Base-by-base conservation (phyloP, 2,329 filamentous ascomycete species). In the Exophiala mesophila region DNA sequence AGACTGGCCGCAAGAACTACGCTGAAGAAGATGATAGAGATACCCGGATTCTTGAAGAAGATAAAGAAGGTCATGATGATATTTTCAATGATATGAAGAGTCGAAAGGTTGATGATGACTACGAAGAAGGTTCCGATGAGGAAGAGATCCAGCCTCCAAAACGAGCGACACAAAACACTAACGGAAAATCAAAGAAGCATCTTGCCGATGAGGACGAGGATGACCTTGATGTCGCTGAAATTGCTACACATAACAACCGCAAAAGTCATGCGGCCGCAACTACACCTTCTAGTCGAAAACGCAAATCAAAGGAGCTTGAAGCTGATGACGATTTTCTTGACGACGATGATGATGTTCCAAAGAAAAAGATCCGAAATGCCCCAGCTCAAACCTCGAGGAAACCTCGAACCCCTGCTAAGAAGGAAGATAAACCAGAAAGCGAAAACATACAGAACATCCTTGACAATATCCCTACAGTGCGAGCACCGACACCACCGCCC, bases 401-500 rank as follows among this genome's bases (percentile, higher is more conserved):
- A 51, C 68, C 77, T 15, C 76, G 77, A 50, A 74, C 78, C 2
- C 69, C 76, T 3, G 67, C 75, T 8, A 85, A 85, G 62, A 85
- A 88, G 61, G 72, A 76, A 3, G 76, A 79, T 3, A 71, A 72
- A 5, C 65, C 76, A 2, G 88, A 94, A 57, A 82, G 80, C 57
- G 74, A 82, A 12, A 75, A 78, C 16, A 80, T 94, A 15, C 81
- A 94, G 62, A 80, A 83, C 36, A 96, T 98, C 33, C 77, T 97
- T 21, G 83, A 94, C 59, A 87, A 81, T 54, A 90, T 98, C 46
- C 85, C 88, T 4, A 86, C 80, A 1, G 78, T 98, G 30, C 74
- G 83, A 45, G 75, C 92, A 16, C 92, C 92, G 4, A 85, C 88
- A 3, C 90, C 92, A 30, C 89, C 90, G 2, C 74, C 83, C 1